These are phyloP conservation scores for Phytophthora melonis DNA, from an alignment of 352 stramenopile genomes.

Conservation along the genomic window DNA sequence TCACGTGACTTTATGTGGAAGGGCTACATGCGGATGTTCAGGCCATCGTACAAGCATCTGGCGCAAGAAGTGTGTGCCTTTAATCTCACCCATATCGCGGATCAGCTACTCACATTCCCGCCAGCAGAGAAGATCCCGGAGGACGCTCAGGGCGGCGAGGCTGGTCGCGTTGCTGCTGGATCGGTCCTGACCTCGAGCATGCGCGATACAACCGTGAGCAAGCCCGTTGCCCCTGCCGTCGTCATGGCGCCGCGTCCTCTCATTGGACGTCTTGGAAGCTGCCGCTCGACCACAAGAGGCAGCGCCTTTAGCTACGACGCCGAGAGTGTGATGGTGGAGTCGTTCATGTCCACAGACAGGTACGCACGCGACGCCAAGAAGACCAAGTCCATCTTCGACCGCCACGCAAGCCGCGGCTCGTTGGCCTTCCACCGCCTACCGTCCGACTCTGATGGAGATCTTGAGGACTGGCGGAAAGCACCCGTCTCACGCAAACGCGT, in stretches of 20 bases:
- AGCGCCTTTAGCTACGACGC: conserved; percentile 91
- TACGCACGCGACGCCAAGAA: conserved; percentile 57
- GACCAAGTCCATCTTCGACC: conserved; percentile 73
- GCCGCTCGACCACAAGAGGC: conserved; percentile 56
- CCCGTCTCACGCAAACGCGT: conserved; percentile 8
- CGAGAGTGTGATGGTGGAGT: conserved; percentile 91
- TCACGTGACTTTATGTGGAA: conserved; percentile 88
- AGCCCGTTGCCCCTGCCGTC: conserved; percentile 42
- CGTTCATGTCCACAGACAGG: conserved; percentile 85
- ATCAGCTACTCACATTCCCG: conserved; percentile 81
- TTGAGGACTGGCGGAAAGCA: conserved; percentile 18
- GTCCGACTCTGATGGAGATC: conserved; percentile 35
- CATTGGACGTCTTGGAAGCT: conserved; percentile 42
- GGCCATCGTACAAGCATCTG: conserved; percentile 87
- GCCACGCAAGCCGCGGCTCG: conserved; percentile 86
- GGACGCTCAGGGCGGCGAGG: conserved; percentile 44
- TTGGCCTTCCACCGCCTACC: conserved; percentile 77
- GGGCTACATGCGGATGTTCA: conserved; percentile 83
- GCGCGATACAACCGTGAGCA: conserved; percentile 34
- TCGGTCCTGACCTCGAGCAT: conserved; percentile 40
- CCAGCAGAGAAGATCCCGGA: conserved; percentile 79
- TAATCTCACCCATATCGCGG: conserved; percentile 61
- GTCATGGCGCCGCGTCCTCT: conserved; percentile 41
- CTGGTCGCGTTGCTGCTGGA: conserved; percentile 21
- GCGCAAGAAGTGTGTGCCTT: conserved; percentile 86